These are phyloP conservation scores for Pulveroboletus sp. DNA, from an alignment of 768 basidiomycete genomes.

Conservation along the genomic window DNA sequence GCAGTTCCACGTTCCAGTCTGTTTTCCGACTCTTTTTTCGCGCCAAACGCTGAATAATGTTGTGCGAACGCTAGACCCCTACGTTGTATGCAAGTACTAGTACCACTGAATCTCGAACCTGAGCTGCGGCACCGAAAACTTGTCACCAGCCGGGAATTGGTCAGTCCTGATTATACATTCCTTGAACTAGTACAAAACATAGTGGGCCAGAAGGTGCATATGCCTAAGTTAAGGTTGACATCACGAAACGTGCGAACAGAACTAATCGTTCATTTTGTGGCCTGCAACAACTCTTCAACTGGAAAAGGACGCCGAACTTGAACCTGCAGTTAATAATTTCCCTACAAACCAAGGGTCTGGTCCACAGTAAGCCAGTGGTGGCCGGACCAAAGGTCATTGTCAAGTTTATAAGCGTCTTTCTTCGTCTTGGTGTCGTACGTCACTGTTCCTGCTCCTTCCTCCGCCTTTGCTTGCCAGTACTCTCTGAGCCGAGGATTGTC, in stretches of 20 bases:
- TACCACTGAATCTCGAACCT: too few species aligned
- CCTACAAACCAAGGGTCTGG: conserved; percentile 17
- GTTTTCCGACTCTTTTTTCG: too few species aligned
- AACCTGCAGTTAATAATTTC: too few species aligned
- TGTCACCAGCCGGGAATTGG: too few species aligned
- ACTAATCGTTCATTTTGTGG: neutral
- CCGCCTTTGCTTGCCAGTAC: conserved; percentile 13
- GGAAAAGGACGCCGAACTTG: neutral
- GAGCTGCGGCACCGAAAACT: too few species aligned
- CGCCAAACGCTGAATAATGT: too few species aligned
- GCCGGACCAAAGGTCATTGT: conserved; percentile 24
- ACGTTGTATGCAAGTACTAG: too few species aligned
- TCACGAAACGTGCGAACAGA: neutral
- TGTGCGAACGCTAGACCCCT: too few species aligned
- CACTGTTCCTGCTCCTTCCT: conserved; percentile 6
- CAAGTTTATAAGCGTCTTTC: conserved; percentile 19
- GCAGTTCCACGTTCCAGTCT: too few species aligned
- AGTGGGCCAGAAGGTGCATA: neutral
- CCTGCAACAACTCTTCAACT: neutral
- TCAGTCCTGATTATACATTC: too few species aligned
- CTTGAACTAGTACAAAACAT: too few species aligned
- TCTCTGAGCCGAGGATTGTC: conserved; percentile 8
- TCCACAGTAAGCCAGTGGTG: conserved; percentile 26
- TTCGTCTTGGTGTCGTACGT: conserved; percentile 8
- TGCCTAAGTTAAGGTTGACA: neutral